Evolutionary conservation across 352 stramenopile species (phyloP), one percentile per base, ranked within the genome.

Genomic region (Aphanomyces invadans): DNA sequence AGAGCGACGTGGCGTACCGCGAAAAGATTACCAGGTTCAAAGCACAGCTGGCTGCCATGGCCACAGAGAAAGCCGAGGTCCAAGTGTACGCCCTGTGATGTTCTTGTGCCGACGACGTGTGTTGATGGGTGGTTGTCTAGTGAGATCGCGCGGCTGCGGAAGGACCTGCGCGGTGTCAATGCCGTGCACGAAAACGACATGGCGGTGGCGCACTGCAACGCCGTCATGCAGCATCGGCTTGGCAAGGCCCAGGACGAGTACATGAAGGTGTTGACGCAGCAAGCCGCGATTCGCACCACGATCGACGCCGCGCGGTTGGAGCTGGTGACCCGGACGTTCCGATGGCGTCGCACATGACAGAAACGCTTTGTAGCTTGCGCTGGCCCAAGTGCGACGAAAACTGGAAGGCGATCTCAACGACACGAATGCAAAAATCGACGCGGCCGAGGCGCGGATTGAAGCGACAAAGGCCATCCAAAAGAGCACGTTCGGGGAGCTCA

Each of bases 171-270:
- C 4, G 82, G 82, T 4, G 79, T 90, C 25, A 85, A 90, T 28
- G 82, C 82, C 21, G 82, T 90, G 29, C 79, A 81, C 17, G 82
- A 90, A 51, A 90, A 90, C 51, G 82, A 90, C 62, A 72, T 86
- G 1, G 82, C 82, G 0, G 80, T 90, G 2, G 82, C 82, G 10
- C 80, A 90, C 61, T 90, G 80, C 51, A 78, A 75, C 10, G 77
- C 82, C 4, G 83, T 90, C 62, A 86, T 90, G 79, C 80, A 89
- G 68, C 79, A 88, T 52, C 80, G 82, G 0, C 65, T 90, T 28
- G 75, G 76, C 9, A 90, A 90, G 60, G 79, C 79, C 0, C 80
- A 90, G 48, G 81, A 88, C 59, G 82, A 90, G 57, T 89, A 76
- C 64, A 90, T 90, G 82, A 90, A 89, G 56, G 70, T 87, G 7